Percentiles rank a stretch among this genome's conserved stretches.
These are phyloP conservation scores for Rhinocladiella mackenziei DNA, from an alignment of 2,329 filamentous ascomycete species.

Conservation along the genomic window DNA sequence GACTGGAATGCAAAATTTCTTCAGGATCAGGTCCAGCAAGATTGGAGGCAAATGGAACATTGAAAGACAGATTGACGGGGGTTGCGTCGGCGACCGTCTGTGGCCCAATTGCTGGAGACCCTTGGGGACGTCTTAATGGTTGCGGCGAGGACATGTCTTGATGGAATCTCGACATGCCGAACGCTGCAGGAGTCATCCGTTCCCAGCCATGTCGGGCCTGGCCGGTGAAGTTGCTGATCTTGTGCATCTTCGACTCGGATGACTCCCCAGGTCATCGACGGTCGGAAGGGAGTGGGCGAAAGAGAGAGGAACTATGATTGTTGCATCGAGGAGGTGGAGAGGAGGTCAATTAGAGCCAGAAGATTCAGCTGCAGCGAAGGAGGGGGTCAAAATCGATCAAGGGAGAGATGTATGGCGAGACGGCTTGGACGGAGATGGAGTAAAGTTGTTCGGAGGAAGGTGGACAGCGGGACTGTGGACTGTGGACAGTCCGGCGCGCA, in stretches of 20 bases:
- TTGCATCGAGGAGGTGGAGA: slow-evolving; percentile 21
- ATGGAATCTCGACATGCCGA: slow-evolving; percentile 59
- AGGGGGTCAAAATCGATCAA: neutral
- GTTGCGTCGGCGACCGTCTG: slow-evolving; percentile 69
- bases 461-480: too few relatives aligned
- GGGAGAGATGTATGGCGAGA: too few relatives aligned
- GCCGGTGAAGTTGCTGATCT: slow-evolving; percentile 65
- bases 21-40: slow-evolving; percentile 88
- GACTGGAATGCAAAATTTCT: slow-evolving; percentile 89
- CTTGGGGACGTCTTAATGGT: slow-evolving; percentile 55
- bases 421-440: too few relatives aligned
- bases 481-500: too few relatives aligned
- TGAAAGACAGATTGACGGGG: slow-evolving; percentile 90
- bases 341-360: neutral
- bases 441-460: too few relatives aligned
- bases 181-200: slow-evolving; percentile 61
- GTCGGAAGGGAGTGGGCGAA: slow-evolving; percentile 16
- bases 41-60: slow-evolving; percentile 91
- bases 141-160: slow-evolving; percentile 51
- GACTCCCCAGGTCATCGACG: slow-evolving; percentile 31
- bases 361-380: too few relatives aligned
- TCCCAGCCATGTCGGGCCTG: slow-evolving; percentile 65
- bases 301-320: slow-evolving; percentile 19
- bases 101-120: slow-evolving; percentile 51
- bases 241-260: slow-evolving; percentile 53